Base-by-base conservation (phyloP, 495 filamentous ascomycete species). In the Aspergillus indologenus region DNA sequence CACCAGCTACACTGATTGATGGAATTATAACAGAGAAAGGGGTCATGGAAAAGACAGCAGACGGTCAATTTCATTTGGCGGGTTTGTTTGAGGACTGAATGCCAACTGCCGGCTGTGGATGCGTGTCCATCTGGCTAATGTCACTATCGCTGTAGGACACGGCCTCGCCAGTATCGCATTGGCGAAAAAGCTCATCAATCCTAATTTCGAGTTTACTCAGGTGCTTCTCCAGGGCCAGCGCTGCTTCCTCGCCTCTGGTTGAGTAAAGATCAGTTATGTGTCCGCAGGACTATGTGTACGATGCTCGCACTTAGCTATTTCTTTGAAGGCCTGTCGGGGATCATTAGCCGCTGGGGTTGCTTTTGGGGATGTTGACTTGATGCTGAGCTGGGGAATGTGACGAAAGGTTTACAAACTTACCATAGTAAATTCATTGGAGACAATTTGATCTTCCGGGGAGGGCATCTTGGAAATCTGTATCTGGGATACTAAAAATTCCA, bases 21-120 rank as follows among this genome's bases (percentile, higher is more conserved):
- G 92, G 88, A 7, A 89, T 98, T 62, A 88, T 97, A 53, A 98
- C 94, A 0, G 94, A 98, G 75, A 83, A 88, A 57, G 93, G 94
- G 4, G 89, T 95, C 17, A 85, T 91, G 11, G 87, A 92, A 66
- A 94, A 90, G 74, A 83, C 79, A 23, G 61, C 68, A n/a, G 80
- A 88, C 54, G 92, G 88, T n/a, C 72, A 66, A 22, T 98, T 96
- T 76, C 75, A 91, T 65, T 85, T 96, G 66, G 75, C 72, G 24
- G 59, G 59, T 17, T 59, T 87, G 42, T 87, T 87, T 67, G 68
- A 75, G 9, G 61, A 43, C 12, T 65, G 57, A 45, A 52, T 53
- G 45, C 29, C 24, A 53, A 64, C 44, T 53, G 45, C 19, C 56
- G 20, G 34, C 20, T 21, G 24, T 14, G 53, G 24, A 14, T 57